Conservation (phyloP, 176 grass and related monocot species). For the Aechmea fasciata region DNA sequence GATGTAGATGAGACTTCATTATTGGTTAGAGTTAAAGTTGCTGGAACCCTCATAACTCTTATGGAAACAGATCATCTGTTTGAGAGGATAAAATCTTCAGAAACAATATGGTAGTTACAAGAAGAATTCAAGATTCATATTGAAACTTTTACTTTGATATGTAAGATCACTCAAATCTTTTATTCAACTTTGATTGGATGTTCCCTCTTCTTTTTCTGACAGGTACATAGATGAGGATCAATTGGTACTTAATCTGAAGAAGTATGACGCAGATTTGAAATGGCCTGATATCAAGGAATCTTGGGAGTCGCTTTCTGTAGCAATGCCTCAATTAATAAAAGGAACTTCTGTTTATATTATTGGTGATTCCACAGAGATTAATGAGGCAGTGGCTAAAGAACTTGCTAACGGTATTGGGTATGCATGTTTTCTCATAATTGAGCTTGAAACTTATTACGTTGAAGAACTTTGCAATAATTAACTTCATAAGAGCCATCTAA, state of each 20-base stretch:
- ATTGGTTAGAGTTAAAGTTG: conserved; percentile 71
- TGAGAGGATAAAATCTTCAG: conserved; percentile 79
- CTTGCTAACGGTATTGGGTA: conserved; percentile 74
- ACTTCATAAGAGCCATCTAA: background rate
- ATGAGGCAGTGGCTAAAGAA: conserved; percentile 69
- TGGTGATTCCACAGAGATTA: conserved; percentile 71
- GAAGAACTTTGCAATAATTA: background rate
- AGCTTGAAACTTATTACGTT: background rate
- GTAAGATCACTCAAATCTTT: background rate
- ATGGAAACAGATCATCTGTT: conserved; percentile 56
- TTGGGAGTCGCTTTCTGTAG: conserved; percentile 71
- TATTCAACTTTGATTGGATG: background rate
- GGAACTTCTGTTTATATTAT: conserved; percentile 75
- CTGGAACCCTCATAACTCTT: conserved; percentile 65
- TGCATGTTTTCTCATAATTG: background rate
- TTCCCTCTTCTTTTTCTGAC: background rate
- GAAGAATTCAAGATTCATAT: background rate
- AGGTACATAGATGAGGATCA: conserved; percentile 97
- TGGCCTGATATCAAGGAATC: conserved; percentile 93
- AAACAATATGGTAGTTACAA: conserved; percentile 68
- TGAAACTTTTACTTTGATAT: conserved; percentile 1
- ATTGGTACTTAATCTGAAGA: conserved; percentile 77
- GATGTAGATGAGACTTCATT: conserved; percentile 71
- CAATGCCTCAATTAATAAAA: conserved; percentile 63
- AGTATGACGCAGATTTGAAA: conserved; percentile 67